Evolutionary conservation across 768 basidiomycete genomes (phyloP), one percentile per base, ranked within the genome.

Genomic region (Tricholoma saponaceum): DNA sequence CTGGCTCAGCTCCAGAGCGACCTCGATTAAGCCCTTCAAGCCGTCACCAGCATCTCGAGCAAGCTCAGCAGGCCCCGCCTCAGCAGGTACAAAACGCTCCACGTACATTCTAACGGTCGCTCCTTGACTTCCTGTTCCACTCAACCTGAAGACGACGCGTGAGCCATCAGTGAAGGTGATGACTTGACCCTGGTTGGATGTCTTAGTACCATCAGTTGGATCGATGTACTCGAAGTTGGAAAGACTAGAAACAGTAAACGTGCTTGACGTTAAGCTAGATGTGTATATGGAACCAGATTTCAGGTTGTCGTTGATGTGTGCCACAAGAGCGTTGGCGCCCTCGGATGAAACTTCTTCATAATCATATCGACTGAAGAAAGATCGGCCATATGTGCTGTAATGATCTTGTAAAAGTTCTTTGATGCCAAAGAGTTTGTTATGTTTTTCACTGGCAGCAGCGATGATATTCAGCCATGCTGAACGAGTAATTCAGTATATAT

Each of bases 331-430:
- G 66, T 91, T 84, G 46, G 97, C 97, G 30, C 90, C 92, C 35
- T 90, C 90, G 0, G 95, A 93, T 2, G 92, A 81, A 47, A 97
- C 93, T 71, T 98, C 97, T 70, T 99, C 97, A 77, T 99, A 99
- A 75, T 99, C 97, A 74, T 99, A 98, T 60, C 95, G 89, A 65
- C 91, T 95, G 83, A 99, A 99, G 86, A 97, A 98, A 50, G 89
- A 94, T 58, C 97, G 92, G 44, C 97, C 97, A 72, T 99, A 98
- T 66, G 82, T 86, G 60, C 82, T 79, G 76, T 98, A 99, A 79
- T 95, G 94, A 66, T 82, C 83, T 64, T 84, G 79, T 20, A 96
- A 83, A 59, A 99, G 76, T 68, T 98, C 95, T 60, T 94, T 95
- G 75, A 99, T 97, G 10, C 92, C 91, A 52, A 90, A 76, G 25